Percentiles rank a stretch among this genome's conserved stretches.
Evolutionary conservation across 345 rosid genomes (phyloP).

Genomic region (Euphorbia peplus): DNA sequence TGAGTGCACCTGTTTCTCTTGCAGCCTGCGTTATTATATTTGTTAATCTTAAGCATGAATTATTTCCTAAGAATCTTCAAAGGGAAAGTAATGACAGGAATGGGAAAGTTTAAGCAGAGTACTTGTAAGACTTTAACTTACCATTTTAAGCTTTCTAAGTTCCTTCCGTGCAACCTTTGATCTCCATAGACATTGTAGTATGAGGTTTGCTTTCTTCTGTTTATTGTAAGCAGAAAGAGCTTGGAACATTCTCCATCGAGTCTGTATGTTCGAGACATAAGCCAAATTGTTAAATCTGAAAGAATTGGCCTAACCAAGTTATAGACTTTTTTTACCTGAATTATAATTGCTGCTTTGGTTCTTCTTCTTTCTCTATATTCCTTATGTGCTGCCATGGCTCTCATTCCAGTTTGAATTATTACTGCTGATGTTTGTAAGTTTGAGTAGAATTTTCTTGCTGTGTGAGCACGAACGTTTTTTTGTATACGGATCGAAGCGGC

Average conservation of each 20-base stretch:
- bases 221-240: constrained; percentile 43
- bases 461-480: constrained; percentile 41
- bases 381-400: constrained; percentile 56
- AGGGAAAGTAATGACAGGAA: not conserved
- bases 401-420: constrained; percentile 53
- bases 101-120: not conserved
- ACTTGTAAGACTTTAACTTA: constrained; percentile 13
- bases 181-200: constrained; percentile 60
- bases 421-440: constrained; percentile 42
- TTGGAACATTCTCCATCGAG: constrained; percentile 48
- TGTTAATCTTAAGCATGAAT: not conserved
- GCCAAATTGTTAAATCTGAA: not conserved
- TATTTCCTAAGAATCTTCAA: not conserved
- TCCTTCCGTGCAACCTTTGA: constrained; percentile 55
- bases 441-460: constrained; percentile 41
- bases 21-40: constrained; percentile 45
- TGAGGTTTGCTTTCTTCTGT: constrained; percentile 46
- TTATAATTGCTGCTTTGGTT: constrained; percentile 50
- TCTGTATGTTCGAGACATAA: constrained; percentile 30
- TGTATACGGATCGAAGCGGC: constrained; percentile 51
- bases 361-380: constrained; percentile 47
- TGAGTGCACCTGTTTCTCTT: constrained; percentile 67
- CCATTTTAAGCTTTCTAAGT: constrained; percentile 59
- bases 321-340: constrained; percentile 42
- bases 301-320: not conserved